Evolutionary conservation across 805 yeast genomes (phyloP), one percentile per base, ranked within the genome.

Genomic region (Wickerhamomyces alni): DNA sequence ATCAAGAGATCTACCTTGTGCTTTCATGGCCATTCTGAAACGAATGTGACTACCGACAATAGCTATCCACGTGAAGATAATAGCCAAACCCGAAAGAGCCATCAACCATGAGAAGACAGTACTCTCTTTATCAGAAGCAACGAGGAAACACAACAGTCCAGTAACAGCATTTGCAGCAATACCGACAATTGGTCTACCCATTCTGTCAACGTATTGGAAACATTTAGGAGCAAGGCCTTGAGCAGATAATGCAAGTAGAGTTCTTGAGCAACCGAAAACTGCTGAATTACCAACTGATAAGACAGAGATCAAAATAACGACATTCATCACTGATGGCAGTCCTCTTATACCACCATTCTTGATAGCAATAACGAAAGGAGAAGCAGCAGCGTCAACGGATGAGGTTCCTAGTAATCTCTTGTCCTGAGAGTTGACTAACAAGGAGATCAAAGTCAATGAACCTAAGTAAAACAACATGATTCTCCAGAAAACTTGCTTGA

Each of bases 401-500:
- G 52, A 43, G 6, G 61, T 42, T 12, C 60, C 57, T 26, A 57
- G 44, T 16, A 67, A 51, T 40, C 61, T 59, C 10, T 56, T 45
- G 39, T 70, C 70, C 33, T 54, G 59, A 39, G 65, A 66, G 28
- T 77, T 72, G 36, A 74, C 79, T 41, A 74, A 54, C 16, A 70
- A 50, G 4, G 77, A 74, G 35, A 74, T 57, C 39, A 74, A 43
- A 10, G 67, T 57, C 38, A 72, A 53, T 13, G 72, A 63, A 22
- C 68, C 57, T 35, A 73, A 51, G 52, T 72, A 74, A 49, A 72
- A 72, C n/a, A 72, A 52, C 9, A 69, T 54, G 30, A 73, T 66
- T 65, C 78, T 69, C 78, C 78, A 74, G 41, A 74, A 71, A 3
- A 72, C 77, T 54, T 73, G 78, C 46, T 72, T 74, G 9, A 75